Percentiles rank a stretch among this genome's conserved stretches.
Evolutionary conservation across 1,284 basidiomycete species (phyloP).

Genomic region (Mrakiaceae sp.): DNA sequence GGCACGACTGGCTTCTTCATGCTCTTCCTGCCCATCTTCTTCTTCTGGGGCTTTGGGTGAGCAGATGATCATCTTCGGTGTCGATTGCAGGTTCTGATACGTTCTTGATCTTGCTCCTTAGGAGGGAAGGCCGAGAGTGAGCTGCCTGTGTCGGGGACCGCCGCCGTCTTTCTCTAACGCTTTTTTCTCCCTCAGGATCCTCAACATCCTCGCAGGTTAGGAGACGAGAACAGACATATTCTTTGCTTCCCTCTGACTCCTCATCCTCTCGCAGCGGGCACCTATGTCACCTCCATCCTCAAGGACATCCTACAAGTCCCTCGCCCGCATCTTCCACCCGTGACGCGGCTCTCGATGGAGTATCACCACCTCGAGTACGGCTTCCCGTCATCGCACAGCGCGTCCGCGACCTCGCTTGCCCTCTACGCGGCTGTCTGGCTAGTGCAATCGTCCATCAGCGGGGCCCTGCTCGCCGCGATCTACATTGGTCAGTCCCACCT

Average conservation of each 20-base stretch:
- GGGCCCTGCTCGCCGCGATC: not conserved
- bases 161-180: not conserved
- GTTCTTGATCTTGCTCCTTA: constrained; percentile 80
- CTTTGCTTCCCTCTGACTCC: constrained; percentile 41
- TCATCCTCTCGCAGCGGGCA: constrained; percentile 63
- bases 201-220: not conserved
- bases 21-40: constrained; percentile 1
- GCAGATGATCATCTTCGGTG: not conserved
- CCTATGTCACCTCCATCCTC: constrained; percentile 68
- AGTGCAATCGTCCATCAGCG: not conserved
- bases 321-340: constrained; percentile 79
- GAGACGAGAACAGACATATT: not conserved
- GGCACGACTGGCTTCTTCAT: constrained; percentile 7
- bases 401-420: constrained; percentile 79
- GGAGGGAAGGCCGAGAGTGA: constrained; percentile 58
- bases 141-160: constrained; percentile 23
- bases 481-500: not conserved
- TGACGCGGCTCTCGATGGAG: constrained; percentile 54
- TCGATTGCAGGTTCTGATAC: constrained; percentile 50
- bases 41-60: constrained; percentile 8
- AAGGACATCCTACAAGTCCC: constrained; percentile 89
- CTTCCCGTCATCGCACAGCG: constrained; percentile 92
- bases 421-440: constrained; percentile 50
- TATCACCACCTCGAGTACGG: constrained; percentile 41
- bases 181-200: not conserved